These are phyloP conservation scores for Aspergillus ochraceoroseus DNA, from an alignment of 2,329 filamentous ascomycete genomes.

Conservation along the genomic window DNA sequence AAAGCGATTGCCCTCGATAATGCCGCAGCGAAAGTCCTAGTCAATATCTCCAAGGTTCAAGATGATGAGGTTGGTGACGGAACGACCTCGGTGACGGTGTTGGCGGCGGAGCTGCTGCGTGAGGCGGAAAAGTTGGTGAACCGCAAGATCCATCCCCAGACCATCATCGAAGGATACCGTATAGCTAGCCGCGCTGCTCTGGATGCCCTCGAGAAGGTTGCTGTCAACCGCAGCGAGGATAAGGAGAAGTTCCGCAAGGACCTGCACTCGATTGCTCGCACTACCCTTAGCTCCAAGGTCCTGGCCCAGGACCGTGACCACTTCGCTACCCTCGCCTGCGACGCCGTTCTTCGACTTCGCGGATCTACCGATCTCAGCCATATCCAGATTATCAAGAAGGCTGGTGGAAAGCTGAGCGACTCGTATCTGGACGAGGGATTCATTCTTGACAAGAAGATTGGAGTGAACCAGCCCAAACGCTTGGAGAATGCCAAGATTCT, in stretches of 20 bases:
- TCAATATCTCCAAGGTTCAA: slow-evolving; percentile 99
- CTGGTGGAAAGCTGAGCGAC: slow-evolving; percentile 92
- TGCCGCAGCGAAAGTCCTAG: slow-evolving; percentile 93
- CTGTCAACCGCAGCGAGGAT: slow-evolving; percentile 84
- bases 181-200: slow-evolving; percentile 91
- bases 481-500: slow-evolving; percentile 98
- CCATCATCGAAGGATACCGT: slow-evolving; percentile 97
- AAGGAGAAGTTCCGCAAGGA: slow-evolving; percentile 82
- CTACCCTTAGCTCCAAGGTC: slow-evolving; percentile 95
- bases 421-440: slow-evolving; percentile 98
- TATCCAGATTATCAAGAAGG: slow-evolving; percentile 99
- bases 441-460: slow-evolving; percentile 98
- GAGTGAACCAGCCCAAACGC: slow-evolving; percentile 95
- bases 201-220: slow-evolving; percentile 72
- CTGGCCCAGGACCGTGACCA: slow-evolving; percentile 89
- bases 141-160: slow-evolving; percentile 98
- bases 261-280: slow-evolving; percentile 82
- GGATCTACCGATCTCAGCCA: slow-evolving; percentile 91
- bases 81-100: slow-evolving; percentile 93
- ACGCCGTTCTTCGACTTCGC: slow-evolving; percentile 84
- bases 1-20: slow-evolving; percentile 99
- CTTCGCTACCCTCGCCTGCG: slow-evolving; percentile 82
- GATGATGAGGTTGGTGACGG: slow-evolving; percentile 98
- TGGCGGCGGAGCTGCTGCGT: slow-evolving; percentile 88
- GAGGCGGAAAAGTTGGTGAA: slow-evolving; percentile 96